These are phyloP conservation scores for Papiliotrema nemorosa DNA, from an alignment of 1,284 basidiomycete species.

Conservation along the genomic window DNA sequence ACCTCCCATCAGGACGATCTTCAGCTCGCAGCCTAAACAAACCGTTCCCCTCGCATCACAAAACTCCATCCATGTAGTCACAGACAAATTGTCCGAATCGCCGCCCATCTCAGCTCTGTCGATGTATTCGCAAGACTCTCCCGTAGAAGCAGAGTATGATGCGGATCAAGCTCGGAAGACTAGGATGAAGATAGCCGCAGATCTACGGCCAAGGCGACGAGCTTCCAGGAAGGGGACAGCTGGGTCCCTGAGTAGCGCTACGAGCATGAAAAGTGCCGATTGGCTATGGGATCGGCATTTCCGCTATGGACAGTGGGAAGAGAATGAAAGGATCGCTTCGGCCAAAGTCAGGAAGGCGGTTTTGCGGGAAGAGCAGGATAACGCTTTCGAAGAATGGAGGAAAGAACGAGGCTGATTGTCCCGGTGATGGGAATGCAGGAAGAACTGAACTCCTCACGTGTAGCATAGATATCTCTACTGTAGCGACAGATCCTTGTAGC, in stretches of 20 bases:
- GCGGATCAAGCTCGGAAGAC: background rate
- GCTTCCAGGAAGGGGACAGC: background rate
- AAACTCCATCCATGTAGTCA: background rate
- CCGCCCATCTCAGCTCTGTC: background rate
- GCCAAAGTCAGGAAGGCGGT: background rate
- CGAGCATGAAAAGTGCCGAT: background rate
- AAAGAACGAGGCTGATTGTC: background rate
- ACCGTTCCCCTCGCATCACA: background rate
- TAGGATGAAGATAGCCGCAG: background rate
- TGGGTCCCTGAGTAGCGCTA: background rate
- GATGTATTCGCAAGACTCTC: background rate
- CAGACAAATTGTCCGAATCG: background rate
- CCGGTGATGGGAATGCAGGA: background rate
- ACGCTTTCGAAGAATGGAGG: background rate
- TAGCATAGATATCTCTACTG: no score
- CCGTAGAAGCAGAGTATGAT: background rate
- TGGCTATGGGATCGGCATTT: background rate
- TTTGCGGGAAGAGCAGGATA: background rate
- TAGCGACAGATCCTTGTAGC: no score
- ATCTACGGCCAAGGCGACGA: background rate
- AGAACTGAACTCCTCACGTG: background rate
- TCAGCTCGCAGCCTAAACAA: no score
- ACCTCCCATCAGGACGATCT: no score
- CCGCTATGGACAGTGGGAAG: background rate
- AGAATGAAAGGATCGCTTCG: background rate